Evolutionary conservation across 2,329 filamentous ascomycete species (phyloP).

Genomic region (Neonectria neomacrospora): DNA sequence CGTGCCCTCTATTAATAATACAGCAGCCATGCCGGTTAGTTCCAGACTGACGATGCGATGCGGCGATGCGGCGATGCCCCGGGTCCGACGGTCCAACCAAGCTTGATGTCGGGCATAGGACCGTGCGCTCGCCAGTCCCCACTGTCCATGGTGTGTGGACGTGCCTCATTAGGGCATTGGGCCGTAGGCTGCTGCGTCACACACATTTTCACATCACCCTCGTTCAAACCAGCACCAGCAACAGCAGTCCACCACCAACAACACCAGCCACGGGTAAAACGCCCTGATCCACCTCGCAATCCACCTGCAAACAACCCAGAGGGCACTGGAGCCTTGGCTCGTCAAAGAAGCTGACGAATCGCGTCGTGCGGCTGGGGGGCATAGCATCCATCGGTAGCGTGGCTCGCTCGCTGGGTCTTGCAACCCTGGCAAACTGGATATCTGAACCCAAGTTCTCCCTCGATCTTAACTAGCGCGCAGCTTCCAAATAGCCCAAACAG

Average conservation of each 20-base stretch:
- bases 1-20: slow-evolving; percentile 42
- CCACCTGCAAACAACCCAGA: slow-evolving; percentile 38
- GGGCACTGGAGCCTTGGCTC: slow-evolving; percentile 36
- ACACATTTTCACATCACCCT: slow-evolving; percentile 29
- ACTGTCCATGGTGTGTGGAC: slow-evolving; percentile 35
- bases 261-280: slow-evolving; percentile 34
- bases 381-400: slow-evolving; percentile 35
- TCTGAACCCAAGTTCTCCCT: slow-evolving; percentile 24
- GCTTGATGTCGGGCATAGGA: slow-evolving; percentile 28
- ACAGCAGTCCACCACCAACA: slow-evolving; percentile 14
- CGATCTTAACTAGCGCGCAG: slow-evolving; percentile 31
- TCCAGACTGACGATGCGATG: slow-evolving; percentile 30
- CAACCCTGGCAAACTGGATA: slow-evolving; percentile 1
- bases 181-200: slow-evolving; percentile 42
- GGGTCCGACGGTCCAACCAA: slow-evolving; percentile 6
- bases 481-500: slow-evolving; percentile 27
- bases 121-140: slow-evolving; percentile 37
- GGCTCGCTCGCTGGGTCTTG: slow-evolving; percentile 26
- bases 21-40: slow-evolving; percentile 31
- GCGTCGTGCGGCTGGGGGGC: slow-evolving; percentile 28
- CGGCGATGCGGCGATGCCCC: slow-evolving; percentile 3
- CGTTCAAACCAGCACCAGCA: slow-evolving; percentile 24
- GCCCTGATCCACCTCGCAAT: slow-evolving; percentile 37
- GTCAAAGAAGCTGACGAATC: slow-evolving; percentile 33
- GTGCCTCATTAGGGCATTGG: slow-evolving; percentile 42